Evolutionary conservation across 192 early-diverging fungal genomes (phyloP).

Genomic region (Coemansia sp.): DNA sequence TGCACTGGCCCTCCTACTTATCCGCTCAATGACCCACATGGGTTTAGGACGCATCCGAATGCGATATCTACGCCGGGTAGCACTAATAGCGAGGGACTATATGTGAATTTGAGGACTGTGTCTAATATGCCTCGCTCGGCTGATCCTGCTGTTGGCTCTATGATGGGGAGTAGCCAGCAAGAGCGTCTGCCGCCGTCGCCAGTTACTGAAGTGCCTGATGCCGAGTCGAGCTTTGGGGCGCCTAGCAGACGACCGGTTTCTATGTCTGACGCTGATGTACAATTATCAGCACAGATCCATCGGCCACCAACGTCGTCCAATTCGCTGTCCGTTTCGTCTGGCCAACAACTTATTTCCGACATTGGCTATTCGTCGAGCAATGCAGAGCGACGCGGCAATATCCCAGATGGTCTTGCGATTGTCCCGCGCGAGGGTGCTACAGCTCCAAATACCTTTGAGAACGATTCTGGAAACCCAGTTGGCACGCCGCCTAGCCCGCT

Average conservation of each 20-base stretch:
- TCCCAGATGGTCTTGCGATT: slow-evolving; percentile 1
- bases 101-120: slow-evolving; percentile 31
- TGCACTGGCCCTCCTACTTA: slow-evolving; percentile 11
- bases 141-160: neutral
- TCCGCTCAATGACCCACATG: slow-evolving; percentile 4
- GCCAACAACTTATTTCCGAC: neutral
- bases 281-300: neutral
- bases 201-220: neutral
- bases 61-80: slow-evolving; percentile 33
- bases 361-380: neutral
- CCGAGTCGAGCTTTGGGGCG: neutral
- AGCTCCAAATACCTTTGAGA: neutral
- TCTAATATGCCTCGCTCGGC: slow-evolving; percentile 7
- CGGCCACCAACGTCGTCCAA: neutral
- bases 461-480: neutral
- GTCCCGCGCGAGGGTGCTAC: neutral
- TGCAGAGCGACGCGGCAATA: neutral
- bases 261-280: neutral
- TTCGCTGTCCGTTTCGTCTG: slow-evolving; percentile 4
- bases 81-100: slow-evolving; percentile 34
- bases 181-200: neutral
- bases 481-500: slow-evolving; percentile 42
- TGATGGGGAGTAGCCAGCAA: slow-evolving; percentile 2
- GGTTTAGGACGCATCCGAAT: neutral
- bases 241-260: neutral